phyloP scores from a whole-genome alignment of 108 stramenopile species.

The Nannochloropsis gaditana region DNA sequence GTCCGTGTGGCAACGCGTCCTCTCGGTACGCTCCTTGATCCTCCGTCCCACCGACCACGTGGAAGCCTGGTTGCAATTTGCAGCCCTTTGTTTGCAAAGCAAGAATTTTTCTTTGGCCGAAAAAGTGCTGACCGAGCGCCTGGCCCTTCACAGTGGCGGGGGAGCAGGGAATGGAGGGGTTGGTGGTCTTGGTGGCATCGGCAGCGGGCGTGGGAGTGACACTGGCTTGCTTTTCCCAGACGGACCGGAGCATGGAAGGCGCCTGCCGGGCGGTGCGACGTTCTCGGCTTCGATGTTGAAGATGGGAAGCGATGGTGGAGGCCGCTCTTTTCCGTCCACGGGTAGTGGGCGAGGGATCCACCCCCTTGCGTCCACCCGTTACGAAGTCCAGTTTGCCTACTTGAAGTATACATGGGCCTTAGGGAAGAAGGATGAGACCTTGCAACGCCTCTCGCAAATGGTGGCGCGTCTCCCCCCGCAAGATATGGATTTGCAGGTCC shows the following conservation, averaged over 20 bases:
- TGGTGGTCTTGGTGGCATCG: background rate
- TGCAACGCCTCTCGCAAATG: constrained; percentile 35
- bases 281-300: background rate
- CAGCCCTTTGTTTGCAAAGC: constrained; percentile 78
- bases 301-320: constrained; percentile 3
- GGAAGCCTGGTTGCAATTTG: constrained; percentile 80
- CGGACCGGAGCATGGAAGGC: background rate
- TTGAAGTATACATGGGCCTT: constrained; percentile 82
- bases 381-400: constrained; percentile 66
- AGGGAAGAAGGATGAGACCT: constrained; percentile 66
- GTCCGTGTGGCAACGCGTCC: constrained; percentile 60
- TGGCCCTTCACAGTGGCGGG: constrained; percentile 34
- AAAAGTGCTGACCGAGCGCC: constrained; percentile 57
- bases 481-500: constrained; percentile 32
- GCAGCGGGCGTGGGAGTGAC: background rate
- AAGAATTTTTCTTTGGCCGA: constrained; percentile 71
- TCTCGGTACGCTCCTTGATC: constrained; percentile 79
- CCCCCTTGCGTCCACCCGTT: constrained; percentile 48
- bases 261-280: background rate
- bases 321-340: too few relatives aligned
- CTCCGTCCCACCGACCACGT: constrained; percentile 80
- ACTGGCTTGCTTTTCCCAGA: background rate
- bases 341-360: background rate
- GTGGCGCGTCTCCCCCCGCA: constrained; percentile 6
- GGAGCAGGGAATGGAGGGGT: background rate